Evolutionary conservation across 208 protist genomes (phyloP).

Genomic region (Trypanosoma boissoni): DNA sequence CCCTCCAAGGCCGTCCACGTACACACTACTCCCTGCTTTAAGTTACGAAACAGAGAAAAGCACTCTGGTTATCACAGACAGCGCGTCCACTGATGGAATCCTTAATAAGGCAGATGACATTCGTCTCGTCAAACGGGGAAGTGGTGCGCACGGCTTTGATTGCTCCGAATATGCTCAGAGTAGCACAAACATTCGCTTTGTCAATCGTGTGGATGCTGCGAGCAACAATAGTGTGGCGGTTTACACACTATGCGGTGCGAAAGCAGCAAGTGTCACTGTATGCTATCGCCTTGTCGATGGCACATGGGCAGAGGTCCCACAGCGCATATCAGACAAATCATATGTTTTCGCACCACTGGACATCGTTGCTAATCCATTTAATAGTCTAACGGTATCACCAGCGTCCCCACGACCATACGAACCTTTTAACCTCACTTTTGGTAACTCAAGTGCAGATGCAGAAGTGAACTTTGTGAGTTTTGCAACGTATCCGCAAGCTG

Average conservation of each 20-base stretch:
- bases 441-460: conserved; percentile 26
- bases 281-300: conserved; percentile 60
- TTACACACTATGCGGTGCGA: conserved; percentile 57
- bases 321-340: conserved; percentile 33
- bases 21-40: conserved; percentile 36
- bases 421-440: conserved; percentile 63
- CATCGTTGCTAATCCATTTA: conserved; percentile 50
- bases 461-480: conserved; percentile 59
- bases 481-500: conserved; percentile 30
- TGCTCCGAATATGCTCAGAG: conserved; percentile 36
- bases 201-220: conserved; percentile 25
- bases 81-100: conserved; percentile 5
- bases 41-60: conserved; percentile 60
- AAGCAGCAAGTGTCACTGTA: conserved; percentile 49
- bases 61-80: conserved; percentile 45
- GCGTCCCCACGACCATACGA: conserved; percentile 66
- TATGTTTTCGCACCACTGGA: conserved; percentile 51
- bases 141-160: conserved; percentile 40
- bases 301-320: conserved; percentile 79
- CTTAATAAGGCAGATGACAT: conserved; percentile 39
- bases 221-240: conserved; percentile 47
- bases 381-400: conserved; percentile 33
- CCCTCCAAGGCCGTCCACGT: conserved; percentile 54
- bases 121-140: conserved; percentile 43
- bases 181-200: conserved; percentile 40